phyloP scores from a whole-genome alignment of 192 early-diverging fungal genomes.

The Borealophlyctis nickersoniae region DNA sequence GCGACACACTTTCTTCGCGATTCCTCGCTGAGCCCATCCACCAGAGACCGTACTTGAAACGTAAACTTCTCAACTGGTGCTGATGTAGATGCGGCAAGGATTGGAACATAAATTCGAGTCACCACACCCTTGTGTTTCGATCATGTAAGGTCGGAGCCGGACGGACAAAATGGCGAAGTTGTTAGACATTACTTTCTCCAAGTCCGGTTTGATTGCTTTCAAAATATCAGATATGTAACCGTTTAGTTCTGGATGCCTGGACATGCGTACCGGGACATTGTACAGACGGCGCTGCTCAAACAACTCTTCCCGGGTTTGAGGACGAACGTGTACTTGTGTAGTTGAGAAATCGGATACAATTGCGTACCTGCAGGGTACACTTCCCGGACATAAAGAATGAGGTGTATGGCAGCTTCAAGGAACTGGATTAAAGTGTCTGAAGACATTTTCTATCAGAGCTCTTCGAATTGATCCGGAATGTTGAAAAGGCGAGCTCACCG shows the following conservation, averaged over 20 bases:
- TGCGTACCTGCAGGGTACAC: constrained; percentile 37
- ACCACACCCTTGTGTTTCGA: constrained; percentile 22
- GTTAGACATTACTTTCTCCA: constrained; percentile 33
- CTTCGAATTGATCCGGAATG: too few species aligned
- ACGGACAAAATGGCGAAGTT: too few species aligned
- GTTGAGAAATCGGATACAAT: not conserved
- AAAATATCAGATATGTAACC: constrained; percentile 44
- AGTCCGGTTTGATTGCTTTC: constrained; percentile 29
- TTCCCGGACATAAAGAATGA: constrained; percentile 34
- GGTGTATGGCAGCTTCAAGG: constrained; percentile 44
- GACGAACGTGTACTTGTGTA: not conserved
- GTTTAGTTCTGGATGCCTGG: constrained; percentile 41
- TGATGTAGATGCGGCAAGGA: constrained; percentile 19
- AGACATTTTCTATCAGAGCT: constrained; percentile 1
- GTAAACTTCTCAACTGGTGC: constrained; percentile 37
- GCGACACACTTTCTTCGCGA: too few species aligned
- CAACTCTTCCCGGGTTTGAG: constrained; percentile 12
- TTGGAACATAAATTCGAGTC: constrained; percentile 29
- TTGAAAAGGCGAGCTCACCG: too few species aligned
- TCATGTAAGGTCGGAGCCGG: not conserved
- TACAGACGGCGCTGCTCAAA: constrained; percentile 32
- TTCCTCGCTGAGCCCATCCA: constrained; percentile 20
- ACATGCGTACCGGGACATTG: constrained; percentile 29
- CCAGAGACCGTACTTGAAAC: constrained; percentile 28
- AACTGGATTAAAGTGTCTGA: constrained; percentile 40